Evolutionary conservation across 371 early-diverging fungal genomes (phyloP), one percentile per base, ranked within the genome.

Genomic region (Syncephalastrum racemosum): DNA sequence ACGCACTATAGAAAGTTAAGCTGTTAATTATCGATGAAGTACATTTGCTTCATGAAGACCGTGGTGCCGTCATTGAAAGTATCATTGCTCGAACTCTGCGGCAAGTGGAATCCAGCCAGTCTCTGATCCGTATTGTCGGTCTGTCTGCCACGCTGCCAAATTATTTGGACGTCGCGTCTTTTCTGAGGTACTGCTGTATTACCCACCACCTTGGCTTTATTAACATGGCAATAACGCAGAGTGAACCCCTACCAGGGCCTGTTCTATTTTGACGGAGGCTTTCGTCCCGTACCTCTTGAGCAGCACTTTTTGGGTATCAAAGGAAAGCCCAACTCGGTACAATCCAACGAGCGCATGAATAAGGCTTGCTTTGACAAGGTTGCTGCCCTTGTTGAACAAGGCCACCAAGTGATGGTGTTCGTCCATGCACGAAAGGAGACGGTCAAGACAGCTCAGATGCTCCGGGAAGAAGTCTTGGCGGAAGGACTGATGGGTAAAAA

Each of bases 91-190:
- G 99, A 62, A 96, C 99, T 0, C 80, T 93, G 59, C 86, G 99
- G 22, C 91, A 94, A 63, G 82, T 95, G 10, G 98, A 98, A 68
- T 81, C 93, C 10, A 89, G 87, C 39, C 98, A 99, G 70, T 88
- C 87, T 5, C 76, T 94, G 79, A 98, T 99, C 64, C 89, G 99
- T 52, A 93, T 99, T 60, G 90, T 99, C 10, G 99, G 99, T 47
- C 73, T 99, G 16, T 97, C 98, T n/a, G 99, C 99, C 27, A 99
- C 99, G 2, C 73, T 99, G 49, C 99, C 99, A 8, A 99, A 99
- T 75, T 98, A 96, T 69, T 74, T 93, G 10, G 99, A 99, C 70
- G 98, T 99, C 16, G 96, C 96, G 15, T 61, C 82, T 18, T 99
- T 99, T 68, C 73, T 99, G 54, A 79, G 87, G 83, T 69, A 64